phyloP scores from a whole-genome alignment of 768 basidiomycete species.

The Suillus alpinus region DNA sequence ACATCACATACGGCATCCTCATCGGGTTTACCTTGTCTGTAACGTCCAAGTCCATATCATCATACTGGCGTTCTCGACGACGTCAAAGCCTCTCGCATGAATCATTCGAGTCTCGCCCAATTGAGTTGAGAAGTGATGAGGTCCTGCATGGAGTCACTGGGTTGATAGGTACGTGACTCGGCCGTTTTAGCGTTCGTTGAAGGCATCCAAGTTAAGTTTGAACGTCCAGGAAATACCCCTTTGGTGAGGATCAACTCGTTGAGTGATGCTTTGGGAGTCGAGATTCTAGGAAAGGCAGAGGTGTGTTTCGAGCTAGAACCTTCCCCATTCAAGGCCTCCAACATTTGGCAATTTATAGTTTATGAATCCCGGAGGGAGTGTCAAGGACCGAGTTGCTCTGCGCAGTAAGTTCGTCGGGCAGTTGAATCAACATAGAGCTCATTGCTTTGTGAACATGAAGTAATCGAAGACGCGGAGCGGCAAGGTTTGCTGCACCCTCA shows the following conservation, averaged over 20 bases:
- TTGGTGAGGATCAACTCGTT: conserved; percentile 87
- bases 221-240: conserved; percentile 84
- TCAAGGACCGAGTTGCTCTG: conserved; percentile 96
- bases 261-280: conserved; percentile 87
- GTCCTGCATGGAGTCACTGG: conserved; percentile 79
- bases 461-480: conserved; percentile 91
- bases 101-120: conserved; percentile 48
- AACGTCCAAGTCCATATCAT: conserved; percentile 62
- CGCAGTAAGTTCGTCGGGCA: conserved; percentile 54
- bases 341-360: conserved; percentile 48
- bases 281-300: conserved; percentile 95
- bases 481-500: conserved; percentile 79
- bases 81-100: conserved; percentile 35
- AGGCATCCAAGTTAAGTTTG: background rate
- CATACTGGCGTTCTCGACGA: conserved; percentile 51
- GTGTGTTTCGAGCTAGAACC: conserved; percentile 36
- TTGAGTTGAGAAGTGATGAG: conserved; percentile 74
- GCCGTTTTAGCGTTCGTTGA: background rate
- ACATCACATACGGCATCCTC: conserved; percentile 52
- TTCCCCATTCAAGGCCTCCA: background rate
- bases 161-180: conserved; percentile 63
- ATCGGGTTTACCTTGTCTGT: conserved; percentile 77
- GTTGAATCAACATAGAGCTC: background rate
- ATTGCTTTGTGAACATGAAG: conserved; percentile 38
- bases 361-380: conserved; percentile 94